phyloP scores from a whole-genome alignment of 805 yeast species.

The Zygosaccharomyces bisporus region DNA sequence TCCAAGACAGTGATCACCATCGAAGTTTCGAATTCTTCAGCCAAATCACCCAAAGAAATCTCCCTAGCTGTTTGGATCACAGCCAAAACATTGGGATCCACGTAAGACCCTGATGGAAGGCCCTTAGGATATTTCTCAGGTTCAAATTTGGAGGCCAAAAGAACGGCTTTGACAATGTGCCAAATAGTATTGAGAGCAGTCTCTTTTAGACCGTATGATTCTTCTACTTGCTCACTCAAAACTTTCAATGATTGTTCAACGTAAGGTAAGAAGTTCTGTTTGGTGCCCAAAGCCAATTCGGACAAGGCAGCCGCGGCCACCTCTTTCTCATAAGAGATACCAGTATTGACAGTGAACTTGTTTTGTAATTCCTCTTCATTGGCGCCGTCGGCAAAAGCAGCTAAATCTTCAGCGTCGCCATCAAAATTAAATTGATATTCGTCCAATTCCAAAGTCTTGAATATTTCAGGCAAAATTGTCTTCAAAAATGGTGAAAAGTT shows the following conservation, averaged over 20 bases:
- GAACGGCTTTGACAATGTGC: constrained; percentile 74
- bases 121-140: constrained; percentile 60
- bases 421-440: constrained; percentile 70
- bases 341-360: constrained; percentile 84
- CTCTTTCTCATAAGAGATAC: constrained; percentile 93
- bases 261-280: constrained; percentile 71
- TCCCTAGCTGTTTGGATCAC: constrained; percentile 66
- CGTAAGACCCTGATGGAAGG: constrained; percentile 56
- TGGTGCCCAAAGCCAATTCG: constrained; percentile 85
- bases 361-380: constrained; percentile 63
- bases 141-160: constrained; percentile 43
- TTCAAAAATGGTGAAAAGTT: constrained; percentile 85
- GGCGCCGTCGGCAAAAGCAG: constrained; percentile 44
- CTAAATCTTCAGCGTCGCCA: constrained; percentile 46
- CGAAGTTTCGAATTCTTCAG: constrained; percentile 77
- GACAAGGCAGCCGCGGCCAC: constrained; percentile 87
- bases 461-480: constrained; percentile 77
- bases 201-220: constrained; percentile 88
- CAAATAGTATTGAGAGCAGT: constrained; percentile 79
- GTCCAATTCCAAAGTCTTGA: constrained; percentile 78
- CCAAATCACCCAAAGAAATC: constrained; percentile 57
- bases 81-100: constrained; percentile 52
- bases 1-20: constrained; percentile 80
- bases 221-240: constrained; percentile 68
- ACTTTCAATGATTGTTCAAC: constrained; percentile 65